Base-by-base conservation (phyloP, 805 yeast genomes). In the Saccharomycopsis schoenii region DNA sequence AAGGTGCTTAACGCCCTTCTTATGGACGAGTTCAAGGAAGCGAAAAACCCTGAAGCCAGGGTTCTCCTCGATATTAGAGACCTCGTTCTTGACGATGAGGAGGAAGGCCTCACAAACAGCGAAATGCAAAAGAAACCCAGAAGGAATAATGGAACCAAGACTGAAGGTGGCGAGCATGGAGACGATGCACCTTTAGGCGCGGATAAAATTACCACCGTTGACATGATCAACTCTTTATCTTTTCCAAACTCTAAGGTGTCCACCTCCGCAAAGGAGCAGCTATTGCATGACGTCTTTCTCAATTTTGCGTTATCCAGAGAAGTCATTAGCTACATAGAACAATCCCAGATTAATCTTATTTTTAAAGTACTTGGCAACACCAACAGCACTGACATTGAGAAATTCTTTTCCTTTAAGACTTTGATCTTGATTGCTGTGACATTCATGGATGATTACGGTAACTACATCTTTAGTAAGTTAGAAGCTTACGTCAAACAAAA, bases 231-330 rank as follows among this genome's bases (percentile, higher is more conserved):
- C 9, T 39, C 62, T 1, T 58, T 62, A 24, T 11, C 39, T 2
- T 40, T 57, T 21, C 37, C 58, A 19, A 55, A 60, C 36, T 36
- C 60, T 19, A 37, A 62, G 51, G 52, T 62, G 4, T 47, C 62
- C 8, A 62, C 62, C 15, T 19, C 36, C 10, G 41, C 60, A 2
- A 43, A 62, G 19, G 62, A 60, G 34, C 36, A 57, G 17, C 29
- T 62, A 6, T n/a, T 58, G 12, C 51, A 51, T 6, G 58, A 58
- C 11, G 42, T 62, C n/a, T 58, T 54, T 24, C 12, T 57, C 12
- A 19, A 29, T 14, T 56, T 42, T 51, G 54, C 51, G 15, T 21
- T 25, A 4, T n/a, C 43, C 6, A 41, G n/a, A 12, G 29, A 34
- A 4, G 12, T 4, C 39, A 9, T 34, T 40, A 37, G n/a, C 17